phyloP scores from a whole-genome alignment of 129 eudicot species.

The Escallonia herrerae region DNA sequence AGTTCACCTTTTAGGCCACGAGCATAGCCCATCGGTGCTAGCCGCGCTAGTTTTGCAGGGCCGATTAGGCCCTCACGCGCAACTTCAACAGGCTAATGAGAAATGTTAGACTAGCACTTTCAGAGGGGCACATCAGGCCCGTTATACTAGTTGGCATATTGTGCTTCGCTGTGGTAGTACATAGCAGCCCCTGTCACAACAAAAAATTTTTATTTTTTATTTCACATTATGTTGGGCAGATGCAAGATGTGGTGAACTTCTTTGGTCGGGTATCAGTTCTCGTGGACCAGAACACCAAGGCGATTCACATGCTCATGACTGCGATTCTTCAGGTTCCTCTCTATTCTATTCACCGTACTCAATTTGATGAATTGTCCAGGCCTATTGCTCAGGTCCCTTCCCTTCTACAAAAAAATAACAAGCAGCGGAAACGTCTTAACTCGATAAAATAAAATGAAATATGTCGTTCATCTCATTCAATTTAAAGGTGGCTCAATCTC shows the following conservation, averaged over 20 bases:
- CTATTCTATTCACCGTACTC: background rate
- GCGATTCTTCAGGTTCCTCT: slow-evolving; percentile 81
- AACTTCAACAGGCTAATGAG: too few species aligned
- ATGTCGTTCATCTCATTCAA: background rate
- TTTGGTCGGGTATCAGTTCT: slow-evolving; percentile 79
- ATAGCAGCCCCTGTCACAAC: too few species aligned
- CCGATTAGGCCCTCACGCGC: too few species aligned
- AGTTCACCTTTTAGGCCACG: too few species aligned
- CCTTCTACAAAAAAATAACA: background rate
- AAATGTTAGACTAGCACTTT: too few species aligned
- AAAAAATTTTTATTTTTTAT: too few species aligned
- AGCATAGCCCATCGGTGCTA: too few species aligned
- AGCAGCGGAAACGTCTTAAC: background rate
- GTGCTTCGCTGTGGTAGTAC: too few species aligned
- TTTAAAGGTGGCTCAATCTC: too few species aligned
- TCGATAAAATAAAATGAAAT: background rate
- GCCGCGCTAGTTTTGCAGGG: too few species aligned
- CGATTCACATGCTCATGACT: slow-evolving; percentile 84
- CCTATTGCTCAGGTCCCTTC: background rate
- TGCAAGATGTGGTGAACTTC: slow-evolving; percentile 84
- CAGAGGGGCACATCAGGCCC: too few species aligned
- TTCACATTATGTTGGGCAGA: slow-evolving; percentile 19
- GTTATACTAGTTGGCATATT: too few species aligned
- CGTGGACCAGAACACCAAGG: slow-evolving; percentile 91
- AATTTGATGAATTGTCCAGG: background rate